phyloP scores from a whole-genome alignment of 2,329 filamentous ascomycete genomes.

The Clarireedia homoeocarpa region DNA sequence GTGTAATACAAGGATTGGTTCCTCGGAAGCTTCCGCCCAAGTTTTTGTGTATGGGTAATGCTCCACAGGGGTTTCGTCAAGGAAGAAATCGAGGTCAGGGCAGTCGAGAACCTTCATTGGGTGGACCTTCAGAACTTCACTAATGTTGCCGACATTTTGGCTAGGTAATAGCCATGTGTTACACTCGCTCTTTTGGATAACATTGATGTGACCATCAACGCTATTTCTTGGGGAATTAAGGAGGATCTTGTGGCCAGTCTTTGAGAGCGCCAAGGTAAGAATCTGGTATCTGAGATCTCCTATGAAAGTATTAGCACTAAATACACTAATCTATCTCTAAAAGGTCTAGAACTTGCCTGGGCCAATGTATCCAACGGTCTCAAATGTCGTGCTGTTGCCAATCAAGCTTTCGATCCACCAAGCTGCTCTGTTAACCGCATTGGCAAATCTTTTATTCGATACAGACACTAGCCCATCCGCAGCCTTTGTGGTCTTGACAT shows the following conservation, averaged over 20 bases:
- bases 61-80: conserved; percentile 4
- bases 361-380: conserved; percentile 8
- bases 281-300: conserved; percentile 7
- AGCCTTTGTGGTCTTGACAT: neutral
- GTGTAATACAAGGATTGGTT: conserved; percentile 11
- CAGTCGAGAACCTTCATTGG: conserved; percentile 2
- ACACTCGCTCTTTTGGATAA: conserved; percentile 2
- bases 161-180: conserved; percentile 4
- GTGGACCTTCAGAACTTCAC: neutral
- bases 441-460: conserved; percentile 13
- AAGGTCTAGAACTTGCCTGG: neutral
- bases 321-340: too few species aligned
- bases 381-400: conserved; percentile 18
- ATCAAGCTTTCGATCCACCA: conserved; percentile 11
- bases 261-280: conserved; percentile 2
- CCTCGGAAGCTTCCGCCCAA: conserved; percentile 20
- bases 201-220: conserved; percentile 7
- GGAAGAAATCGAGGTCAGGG: conserved; percentile 3
- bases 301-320: neutral
- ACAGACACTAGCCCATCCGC: conserved; percentile 12
- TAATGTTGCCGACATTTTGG: neutral
- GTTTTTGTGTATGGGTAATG: conserved; percentile 10
- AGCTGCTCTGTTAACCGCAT: conserved; percentile 15
- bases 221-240: conserved; percentile 2
- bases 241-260: conserved; percentile 5